phyloP scores from a whole-genome alignment of 345 rosid species.

The Citrus medica region DNA sequence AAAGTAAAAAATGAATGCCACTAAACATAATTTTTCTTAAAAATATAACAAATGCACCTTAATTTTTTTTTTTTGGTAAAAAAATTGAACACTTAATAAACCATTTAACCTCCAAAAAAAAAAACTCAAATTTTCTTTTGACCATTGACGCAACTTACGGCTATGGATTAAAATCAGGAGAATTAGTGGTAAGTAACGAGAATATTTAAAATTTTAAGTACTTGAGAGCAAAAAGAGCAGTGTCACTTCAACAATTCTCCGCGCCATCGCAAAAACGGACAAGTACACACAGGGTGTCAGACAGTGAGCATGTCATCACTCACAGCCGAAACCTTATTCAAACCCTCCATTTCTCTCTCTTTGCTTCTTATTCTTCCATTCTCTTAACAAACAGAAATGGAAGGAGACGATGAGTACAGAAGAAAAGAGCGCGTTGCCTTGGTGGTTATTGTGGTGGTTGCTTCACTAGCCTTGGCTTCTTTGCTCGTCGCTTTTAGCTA shows the following conservation, averaged over 20 bases:
- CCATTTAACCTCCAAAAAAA: no score
- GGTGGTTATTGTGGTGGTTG: constrained; percentile 70
- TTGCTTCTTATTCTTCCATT: neutral
- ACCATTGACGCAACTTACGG: no score
- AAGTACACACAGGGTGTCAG: neutral
- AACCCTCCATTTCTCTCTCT: neutral
- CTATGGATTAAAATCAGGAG: no score
- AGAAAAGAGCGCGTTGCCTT: constrained; percentile 63
- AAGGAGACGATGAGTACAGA: constrained; percentile 38
- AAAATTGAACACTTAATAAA: no score
- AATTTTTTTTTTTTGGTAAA: no score
- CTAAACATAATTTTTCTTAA: no score
- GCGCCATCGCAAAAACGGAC: constrained; percentile 27
- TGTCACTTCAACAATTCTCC: constrained; percentile 12
- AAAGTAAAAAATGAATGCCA: no score
- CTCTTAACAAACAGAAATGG: constrained; percentile 24
- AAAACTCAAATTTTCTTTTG: neutral
- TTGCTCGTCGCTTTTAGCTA: constrained; percentile 83
- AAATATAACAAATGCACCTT: no score
- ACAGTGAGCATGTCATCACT: neutral
- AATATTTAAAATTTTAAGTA: neutral
- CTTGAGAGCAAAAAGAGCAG: neutral
- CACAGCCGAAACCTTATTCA: neutral
- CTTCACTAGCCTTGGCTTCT: constrained; percentile 69
- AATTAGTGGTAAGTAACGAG: neutral